Base-by-base conservation (phyloP, 805 yeast species). In the Nakazawaea wickerhamii region DNA sequence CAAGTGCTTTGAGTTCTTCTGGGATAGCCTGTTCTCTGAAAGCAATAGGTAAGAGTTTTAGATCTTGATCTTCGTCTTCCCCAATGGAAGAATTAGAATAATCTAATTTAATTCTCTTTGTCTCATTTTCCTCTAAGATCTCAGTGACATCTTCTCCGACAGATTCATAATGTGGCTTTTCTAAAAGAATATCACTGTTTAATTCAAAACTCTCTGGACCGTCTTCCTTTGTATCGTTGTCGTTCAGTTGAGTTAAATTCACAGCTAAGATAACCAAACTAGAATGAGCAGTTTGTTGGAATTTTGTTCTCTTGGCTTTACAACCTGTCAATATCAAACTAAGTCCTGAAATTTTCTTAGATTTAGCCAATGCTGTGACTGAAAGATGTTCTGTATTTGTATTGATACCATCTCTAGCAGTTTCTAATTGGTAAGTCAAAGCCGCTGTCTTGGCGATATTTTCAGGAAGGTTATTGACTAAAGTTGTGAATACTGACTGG, bases 281-380 rank as follows among this genome's bases (percentile, higher is more conserved):
- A 0, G 96, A 75, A 20, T 82, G 75, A n/a, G 81, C 77, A 26
- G 68, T 71, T 37, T 71, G 71, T 63, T 91, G 98, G 58, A 68
- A 86, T 59, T 85, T 85, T 4, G 98, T 91, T 55, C 93, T 71
- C 57, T 80, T 83, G 8, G 96, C 96, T 51, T 80, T 80, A 43
- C 93, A 85, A 50, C 98, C 98, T 1, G 97, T 84, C 36, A 91
- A 63, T 0, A 81, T 74, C 49, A 81, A 74, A 38, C 74, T 65
- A 36, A 88, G 69, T 1, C 77, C 73, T 0, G 89, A 77, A 9
- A 82, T 55, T 11, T 73, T 70, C 34, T 77, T 73, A 2, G 81
- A 86, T 47, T 71, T 72, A 1, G 65, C 60, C 47, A 85, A 63
- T 4, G 77, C 68, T 6, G 79, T 77, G 18, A 71, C 60, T 1